A percentile compares a stretch with the other conserved stretches of the same genome.
Evolutionary conservation across 1,139 yeast genomes (phyloP).

Genomic region (Hansenula sp.): DNA sequence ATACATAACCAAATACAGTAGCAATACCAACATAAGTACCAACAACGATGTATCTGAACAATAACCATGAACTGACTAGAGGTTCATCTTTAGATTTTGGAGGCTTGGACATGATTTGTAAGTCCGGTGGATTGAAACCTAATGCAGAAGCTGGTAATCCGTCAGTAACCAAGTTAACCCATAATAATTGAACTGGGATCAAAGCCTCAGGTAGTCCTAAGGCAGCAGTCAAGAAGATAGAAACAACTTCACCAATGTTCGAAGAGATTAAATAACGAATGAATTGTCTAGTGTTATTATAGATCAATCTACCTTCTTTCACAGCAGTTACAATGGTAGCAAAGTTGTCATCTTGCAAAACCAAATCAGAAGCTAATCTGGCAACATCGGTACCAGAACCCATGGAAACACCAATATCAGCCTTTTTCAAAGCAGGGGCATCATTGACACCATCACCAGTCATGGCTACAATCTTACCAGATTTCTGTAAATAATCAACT

Average conservation of each 20-base stretch:
- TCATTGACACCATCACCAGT: constrained; percentile 40
- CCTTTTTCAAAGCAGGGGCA: constrained; percentile 37
- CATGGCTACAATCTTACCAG: constrained; percentile 39
- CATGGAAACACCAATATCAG: constrained; percentile 38
- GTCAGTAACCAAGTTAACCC: constrained; percentile 77
- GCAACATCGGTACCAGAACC: constrained; percentile 54
- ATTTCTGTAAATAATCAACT: constrained; percentile 47
- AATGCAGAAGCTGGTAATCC: constrained; percentile 85
- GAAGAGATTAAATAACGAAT: constrained; percentile 74
- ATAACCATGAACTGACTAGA: constrained; percentile 32
- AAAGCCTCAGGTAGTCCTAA: constrained; percentile 68
- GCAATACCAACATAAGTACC: constrained; percentile 37
- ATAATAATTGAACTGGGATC: constrained; percentile 73
- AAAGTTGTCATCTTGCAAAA: constrained; percentile 69
- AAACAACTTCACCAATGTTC: constrained; percentile 69
- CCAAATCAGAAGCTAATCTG: constrained; percentile 55
- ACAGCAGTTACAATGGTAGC: constrained; percentile 74
- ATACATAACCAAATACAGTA: constrained; percentile 37
- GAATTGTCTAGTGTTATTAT: constrained; percentile 75
- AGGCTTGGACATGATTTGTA: constrained; percentile 52
- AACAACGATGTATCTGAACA: constrained; percentile 33
- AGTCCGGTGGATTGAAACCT: constrained; percentile 65
- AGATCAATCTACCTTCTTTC: constrained; percentile 80
- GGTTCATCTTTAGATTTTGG: constrained; percentile 47
- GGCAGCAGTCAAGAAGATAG: constrained; percentile 65